Evolutionary conservation across 1,284 basidiomycete genomes (phyloP).

Genomic region (Paramarasmius palmivorus): DNA sequence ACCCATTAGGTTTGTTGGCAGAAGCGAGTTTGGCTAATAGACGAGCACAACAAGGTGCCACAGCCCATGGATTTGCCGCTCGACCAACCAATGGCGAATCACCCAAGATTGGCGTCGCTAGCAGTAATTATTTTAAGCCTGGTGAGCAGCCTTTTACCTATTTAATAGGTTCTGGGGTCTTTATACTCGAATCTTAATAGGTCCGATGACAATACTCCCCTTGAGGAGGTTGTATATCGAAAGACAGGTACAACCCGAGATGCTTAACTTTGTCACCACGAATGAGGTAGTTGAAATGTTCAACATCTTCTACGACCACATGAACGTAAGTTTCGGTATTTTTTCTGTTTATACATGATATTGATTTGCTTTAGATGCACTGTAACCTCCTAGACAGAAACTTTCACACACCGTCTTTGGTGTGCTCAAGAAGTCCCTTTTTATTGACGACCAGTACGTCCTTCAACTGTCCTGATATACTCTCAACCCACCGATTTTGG

Average conservation of each 20-base stretch:
- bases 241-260: constrained; percentile 86
- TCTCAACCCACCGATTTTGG: constrained; percentile 2
- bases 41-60: constrained; percentile 45
- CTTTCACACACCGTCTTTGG: constrained; percentile 90
- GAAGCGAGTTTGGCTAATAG: constrained; percentile 91
- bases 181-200: constrained; percentile 33
- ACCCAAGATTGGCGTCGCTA: constrained; percentile 79
- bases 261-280: constrained; percentile 80
- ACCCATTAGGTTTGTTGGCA: constrained; percentile 87
- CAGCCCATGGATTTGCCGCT: constrained; percentile 37
- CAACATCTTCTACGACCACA: constrained; percentile 81
- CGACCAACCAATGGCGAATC: constrained; percentile 35
- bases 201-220: constrained; percentile 85
- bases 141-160: constrained; percentile 45
- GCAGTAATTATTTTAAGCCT: constrained; percentile 92
- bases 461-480: neutral
- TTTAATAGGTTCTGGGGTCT: constrained; percentile 9
- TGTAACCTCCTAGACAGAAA: constrained; percentile 76
- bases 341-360: constrained; percentile 12
- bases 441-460: constrained; percentile 86
- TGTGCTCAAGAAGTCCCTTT: constrained; percentile 91
- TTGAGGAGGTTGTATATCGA: constrained; percentile 88
- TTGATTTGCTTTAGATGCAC: constrained; percentile 52
- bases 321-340: constrained; percentile 55
- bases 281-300: constrained; percentile 91